phyloP scores from a whole-genome alignment of 106 monocot species.

The Allium fistulosum region DNA sequence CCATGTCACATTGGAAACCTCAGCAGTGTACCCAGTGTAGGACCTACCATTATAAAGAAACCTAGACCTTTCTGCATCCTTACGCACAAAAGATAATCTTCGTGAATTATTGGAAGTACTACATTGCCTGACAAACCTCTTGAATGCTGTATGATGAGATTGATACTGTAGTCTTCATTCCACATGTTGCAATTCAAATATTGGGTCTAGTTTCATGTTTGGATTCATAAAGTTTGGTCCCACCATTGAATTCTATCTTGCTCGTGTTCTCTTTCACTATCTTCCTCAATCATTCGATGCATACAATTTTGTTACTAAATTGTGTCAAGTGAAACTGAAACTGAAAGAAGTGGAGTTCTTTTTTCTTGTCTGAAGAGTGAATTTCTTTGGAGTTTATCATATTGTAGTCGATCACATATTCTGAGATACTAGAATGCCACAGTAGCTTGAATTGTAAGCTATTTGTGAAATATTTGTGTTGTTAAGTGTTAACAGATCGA shows the following conservation, averaged over 20 bases:
- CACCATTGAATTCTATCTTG: background rate
- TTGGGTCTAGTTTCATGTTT: background rate
- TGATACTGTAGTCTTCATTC: background rate
- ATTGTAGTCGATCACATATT: background rate
- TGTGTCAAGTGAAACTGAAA: background rate
- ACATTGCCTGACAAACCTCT: slow-evolving; percentile 1
- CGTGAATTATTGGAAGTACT: slow-evolving; percentile 9
- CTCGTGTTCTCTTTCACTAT: slow-evolving; percentile 3
- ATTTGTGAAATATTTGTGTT: too few relatives aligned
- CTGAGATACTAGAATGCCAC: too few relatives aligned
- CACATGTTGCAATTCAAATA: background rate
- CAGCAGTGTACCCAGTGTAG: background rate
- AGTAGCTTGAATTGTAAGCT: too few relatives aligned
- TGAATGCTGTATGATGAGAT: slow-evolving; percentile 13
- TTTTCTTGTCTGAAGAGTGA: background rate
- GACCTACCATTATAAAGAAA: background rate
- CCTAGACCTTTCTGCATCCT: background rate
- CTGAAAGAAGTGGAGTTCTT: background rate
- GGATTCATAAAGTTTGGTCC: background rate
- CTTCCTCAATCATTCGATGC: background rate
- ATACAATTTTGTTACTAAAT: background rate
- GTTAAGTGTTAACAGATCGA: too few relatives aligned
- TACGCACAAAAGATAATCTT: background rate
- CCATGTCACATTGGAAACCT: slow-evolving; percentile 7
- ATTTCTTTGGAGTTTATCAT: background rate